phyloP scores from a whole-genome alignment of 805 yeast species.

The Candida succiphila region DNA sequence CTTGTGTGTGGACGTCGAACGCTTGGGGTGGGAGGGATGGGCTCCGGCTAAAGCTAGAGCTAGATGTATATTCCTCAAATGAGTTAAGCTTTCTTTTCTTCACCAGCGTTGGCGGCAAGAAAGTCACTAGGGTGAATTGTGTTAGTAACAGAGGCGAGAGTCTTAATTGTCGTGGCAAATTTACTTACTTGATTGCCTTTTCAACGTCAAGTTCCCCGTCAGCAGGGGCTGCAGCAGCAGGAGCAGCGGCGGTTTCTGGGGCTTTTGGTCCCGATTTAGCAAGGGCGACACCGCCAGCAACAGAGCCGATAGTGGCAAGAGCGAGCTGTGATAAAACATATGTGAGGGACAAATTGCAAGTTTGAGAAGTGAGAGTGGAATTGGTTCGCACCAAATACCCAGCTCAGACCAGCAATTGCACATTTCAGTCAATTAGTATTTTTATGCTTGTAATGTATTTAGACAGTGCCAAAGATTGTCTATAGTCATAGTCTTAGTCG shows the following conservation, averaged over 20 bases:
- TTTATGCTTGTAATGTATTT: too few species aligned
- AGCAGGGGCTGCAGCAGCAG: constrained; percentile 32
- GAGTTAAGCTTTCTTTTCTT: constrained; percentile 7
- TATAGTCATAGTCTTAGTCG: too few species aligned
- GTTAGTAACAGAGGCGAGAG: neutral
- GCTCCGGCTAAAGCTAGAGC: too few species aligned
- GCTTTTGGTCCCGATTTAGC: constrained; percentile 34
- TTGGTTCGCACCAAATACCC: too few species aligned
- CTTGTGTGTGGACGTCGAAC: too few species aligned
- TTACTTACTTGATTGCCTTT: constrained; percentile 21
- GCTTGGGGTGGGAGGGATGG: too few species aligned
- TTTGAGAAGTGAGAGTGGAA: constrained; percentile 3
- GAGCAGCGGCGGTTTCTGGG: constrained; percentile 33
- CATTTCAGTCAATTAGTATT: too few species aligned
- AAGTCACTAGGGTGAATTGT: constrained; percentile 14
- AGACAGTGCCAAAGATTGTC: too few species aligned
- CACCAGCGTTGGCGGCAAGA: constrained; percentile 14
- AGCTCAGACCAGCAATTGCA: too few species aligned
- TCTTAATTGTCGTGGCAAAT: neutral
- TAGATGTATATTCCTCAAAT: too few species aligned
- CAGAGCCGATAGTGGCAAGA: constrained; percentile 65
- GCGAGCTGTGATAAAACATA: constrained; percentile 40
- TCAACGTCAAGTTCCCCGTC: constrained; percentile 20
- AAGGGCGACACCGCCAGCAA: constrained; percentile 44
- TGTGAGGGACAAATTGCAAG: neutral